A percentile compares a stretch with the other conserved stretches of the same genome.
Conservation (phyloP, 176 grass and related monocot genomes). For the Musa beccarii region DNA sequence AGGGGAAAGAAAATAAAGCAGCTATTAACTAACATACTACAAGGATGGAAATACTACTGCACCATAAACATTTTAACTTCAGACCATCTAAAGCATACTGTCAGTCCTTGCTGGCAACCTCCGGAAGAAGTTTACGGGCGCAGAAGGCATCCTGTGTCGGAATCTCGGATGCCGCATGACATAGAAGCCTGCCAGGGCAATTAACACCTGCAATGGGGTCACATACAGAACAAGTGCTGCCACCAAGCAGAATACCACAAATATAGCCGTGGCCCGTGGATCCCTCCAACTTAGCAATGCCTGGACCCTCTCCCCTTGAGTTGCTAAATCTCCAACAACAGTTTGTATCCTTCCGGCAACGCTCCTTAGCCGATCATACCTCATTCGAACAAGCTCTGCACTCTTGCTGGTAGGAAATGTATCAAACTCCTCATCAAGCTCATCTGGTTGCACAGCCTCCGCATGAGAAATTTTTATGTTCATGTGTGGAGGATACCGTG, state of each 20-base stretch:
- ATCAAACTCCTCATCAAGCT: constrained; percentile 92
- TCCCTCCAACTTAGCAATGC: constrained; percentile 96
- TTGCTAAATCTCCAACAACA: constrained; percentile 84
- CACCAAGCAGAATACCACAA: constrained; percentile 79
- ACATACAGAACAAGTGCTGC: constrained; percentile 69
- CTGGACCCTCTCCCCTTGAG: constrained; percentile 90
- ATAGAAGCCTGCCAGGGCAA: constrained; percentile 66
- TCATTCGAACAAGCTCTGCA: constrained; percentile 53
- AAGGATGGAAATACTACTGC: no score
- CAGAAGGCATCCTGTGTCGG: constrained; percentile 73
- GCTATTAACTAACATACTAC: no score
- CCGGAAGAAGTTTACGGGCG: constrained; percentile 78
- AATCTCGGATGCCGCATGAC: constrained; percentile 94
- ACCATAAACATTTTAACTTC: no score
- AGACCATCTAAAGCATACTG: constrained; percentile 57
- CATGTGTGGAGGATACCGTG: constrained; percentile 94
- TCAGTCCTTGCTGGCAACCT: constrained; percentile 72
- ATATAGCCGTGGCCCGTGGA: constrained; percentile 71
- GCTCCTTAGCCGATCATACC: constrained; percentile 90
- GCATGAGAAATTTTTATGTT: constrained; percentile 98
- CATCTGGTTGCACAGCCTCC: constrained; percentile 76
- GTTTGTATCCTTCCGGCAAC: constrained; percentile 93
- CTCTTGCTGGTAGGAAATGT: constrained; percentile 65
- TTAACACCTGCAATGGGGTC: constrained; percentile 80
- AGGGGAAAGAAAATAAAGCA: no score